Percentiles rank a stretch among this genome's conserved stretches.
Evolutionary conservation across 345 rosid genomes (phyloP).

Genomic region (Cardamine resedifolia): DNA sequence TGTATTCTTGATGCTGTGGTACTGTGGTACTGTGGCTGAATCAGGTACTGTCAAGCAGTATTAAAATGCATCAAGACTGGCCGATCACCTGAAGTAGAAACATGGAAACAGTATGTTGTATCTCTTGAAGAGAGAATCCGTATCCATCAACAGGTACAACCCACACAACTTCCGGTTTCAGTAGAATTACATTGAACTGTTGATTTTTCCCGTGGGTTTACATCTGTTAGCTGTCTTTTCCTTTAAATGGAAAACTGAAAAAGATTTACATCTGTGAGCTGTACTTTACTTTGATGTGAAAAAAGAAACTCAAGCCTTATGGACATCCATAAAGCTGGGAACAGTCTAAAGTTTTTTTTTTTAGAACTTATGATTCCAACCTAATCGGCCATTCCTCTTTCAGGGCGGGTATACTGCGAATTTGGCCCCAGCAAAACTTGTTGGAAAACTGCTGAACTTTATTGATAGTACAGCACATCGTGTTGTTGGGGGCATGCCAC

Average conservation of each 20-base stretch:
- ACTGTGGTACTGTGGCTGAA: conserved; percentile 19
- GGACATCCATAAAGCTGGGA: conserved; percentile 9
- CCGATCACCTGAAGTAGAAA: conserved; percentile 60
- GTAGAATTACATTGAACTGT: too few species aligned
- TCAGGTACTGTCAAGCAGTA: conserved; percentile 76
- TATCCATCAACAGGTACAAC: conserved; percentile 65
- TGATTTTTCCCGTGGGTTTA: background rate
- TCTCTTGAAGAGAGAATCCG: conserved; percentile 77
- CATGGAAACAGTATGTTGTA: conserved; percentile 49
- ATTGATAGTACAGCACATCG: conserved; percentile 67
- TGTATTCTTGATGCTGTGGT: conserved; percentile 33
- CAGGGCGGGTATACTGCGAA: conserved; percentile 64
- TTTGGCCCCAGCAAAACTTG: conserved; percentile 62
- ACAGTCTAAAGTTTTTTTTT: too few species aligned
- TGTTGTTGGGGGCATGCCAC: conserved; percentile 73
- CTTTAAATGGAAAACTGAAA: background rate
- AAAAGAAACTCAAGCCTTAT: background rate
- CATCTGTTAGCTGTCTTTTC: conserved; percentile 9
- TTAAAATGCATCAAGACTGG: conserved; percentile 62
- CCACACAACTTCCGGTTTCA: conserved; percentile 5
- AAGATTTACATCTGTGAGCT: background rate
- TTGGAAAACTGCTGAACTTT: conserved; percentile 60
- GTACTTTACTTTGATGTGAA: background rate
- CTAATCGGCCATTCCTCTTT: conserved; percentile 7
- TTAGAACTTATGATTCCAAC: too few species aligned